Percentiles rank a stretch among this genome's conserved stretches.
phyloP scores from a whole-genome alignment of 352 stramenopile species.

The Globisporangium perplexum region DNA sequence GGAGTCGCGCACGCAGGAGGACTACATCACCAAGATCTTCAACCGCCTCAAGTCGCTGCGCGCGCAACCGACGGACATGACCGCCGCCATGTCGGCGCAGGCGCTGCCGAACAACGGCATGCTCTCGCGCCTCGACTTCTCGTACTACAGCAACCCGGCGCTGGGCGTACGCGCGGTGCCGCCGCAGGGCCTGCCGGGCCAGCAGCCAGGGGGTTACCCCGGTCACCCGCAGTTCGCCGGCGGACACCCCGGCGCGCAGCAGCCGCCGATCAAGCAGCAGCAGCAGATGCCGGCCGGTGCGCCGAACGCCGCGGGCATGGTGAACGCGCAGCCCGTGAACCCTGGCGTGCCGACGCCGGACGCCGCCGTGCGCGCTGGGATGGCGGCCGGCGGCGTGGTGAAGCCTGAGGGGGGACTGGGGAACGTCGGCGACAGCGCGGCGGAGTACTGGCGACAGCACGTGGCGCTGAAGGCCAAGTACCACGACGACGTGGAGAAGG shows the following conservation, averaged over 20 bases:
- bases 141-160: conserved; percentile 67
- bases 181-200: conserved; percentile 14
- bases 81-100: conserved; percentile 57
- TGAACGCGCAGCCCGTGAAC: conserved; percentile 6
- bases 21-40: conserved; percentile 88
- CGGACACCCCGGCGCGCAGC: conserved; percentile 19
- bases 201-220: conserved; percentile 30
- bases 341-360: not conserved
- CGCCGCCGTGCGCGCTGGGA: not conserved
- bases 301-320: conserved; percentile 11
- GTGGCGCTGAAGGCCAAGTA: conserved; percentile 74
- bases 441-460: conserved; percentile 78
- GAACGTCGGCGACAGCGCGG: conserved; percentile 34
- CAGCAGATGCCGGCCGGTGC: conserved; percentile 3
- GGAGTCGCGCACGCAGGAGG: conserved; percentile 76
- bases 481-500: conserved; percentile 78
- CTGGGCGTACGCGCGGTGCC: conserved; percentile 26
- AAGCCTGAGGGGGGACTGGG: conserved; percentile 13
- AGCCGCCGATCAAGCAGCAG: conserved; percentile 14
- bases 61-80: conserved; percentile 67
- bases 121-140: conserved; percentile 67
- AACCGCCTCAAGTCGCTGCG: conserved; percentile 74
- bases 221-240: conserved; percentile 32
- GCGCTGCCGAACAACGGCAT: conserved; percentile 63
- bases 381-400: conserved; percentile 4